Conservation (phyloP, 129 eudicot species). For the Flaveria brownii region DNA sequence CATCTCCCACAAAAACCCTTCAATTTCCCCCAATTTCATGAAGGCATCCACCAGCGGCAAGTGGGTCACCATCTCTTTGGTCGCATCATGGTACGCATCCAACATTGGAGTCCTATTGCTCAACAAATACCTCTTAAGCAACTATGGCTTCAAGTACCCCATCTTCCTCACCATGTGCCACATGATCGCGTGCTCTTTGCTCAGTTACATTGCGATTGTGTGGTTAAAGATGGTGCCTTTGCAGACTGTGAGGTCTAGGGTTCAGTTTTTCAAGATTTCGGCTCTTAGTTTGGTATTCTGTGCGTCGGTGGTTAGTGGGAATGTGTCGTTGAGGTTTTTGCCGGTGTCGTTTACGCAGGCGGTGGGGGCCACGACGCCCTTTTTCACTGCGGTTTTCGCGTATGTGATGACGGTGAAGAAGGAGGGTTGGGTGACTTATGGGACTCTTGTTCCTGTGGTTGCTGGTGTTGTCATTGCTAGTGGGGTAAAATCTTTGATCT, state of each 20-base stretch:
- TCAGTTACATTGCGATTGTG: conserved; percentile 45
- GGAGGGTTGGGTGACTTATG: conserved; percentile 45
- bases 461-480: conserved; percentile 46
- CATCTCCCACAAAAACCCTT: conserved; percentile 4
- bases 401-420: conserved; percentile 42
- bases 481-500: conserved; percentile 31
- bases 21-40: conserved; percentile 22
- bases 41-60: conserved; percentile 26
- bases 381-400: conserved; percentile 51
- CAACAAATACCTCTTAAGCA: conserved; percentile 41
- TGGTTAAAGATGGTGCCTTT: conserved; percentile 42
- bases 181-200: conserved; percentile 43
- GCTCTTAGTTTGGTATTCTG: conserved; percentile 44
- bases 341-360: conserved; percentile 56
- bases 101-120: conserved; percentile 44
- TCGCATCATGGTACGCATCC: conserved; percentile 47
- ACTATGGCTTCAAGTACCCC: conserved; percentile 48
- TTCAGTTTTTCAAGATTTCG: conserved; percentile 43
- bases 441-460: conserved; percentile 42
- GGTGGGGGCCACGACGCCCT: conserved; percentile 48
- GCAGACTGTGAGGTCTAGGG: conserved; percentile 42
- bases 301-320: conserved; percentile 57
- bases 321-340: conserved; percentile 43
- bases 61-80: conserved; percentile 42
- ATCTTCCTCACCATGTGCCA: conserved; percentile 49